Evolutionary conservation across 2,329 filamentous ascomycete species (phyloP), one percentile per base, ranked within the genome.

Genomic region (Westerdykella sp.): DNA sequence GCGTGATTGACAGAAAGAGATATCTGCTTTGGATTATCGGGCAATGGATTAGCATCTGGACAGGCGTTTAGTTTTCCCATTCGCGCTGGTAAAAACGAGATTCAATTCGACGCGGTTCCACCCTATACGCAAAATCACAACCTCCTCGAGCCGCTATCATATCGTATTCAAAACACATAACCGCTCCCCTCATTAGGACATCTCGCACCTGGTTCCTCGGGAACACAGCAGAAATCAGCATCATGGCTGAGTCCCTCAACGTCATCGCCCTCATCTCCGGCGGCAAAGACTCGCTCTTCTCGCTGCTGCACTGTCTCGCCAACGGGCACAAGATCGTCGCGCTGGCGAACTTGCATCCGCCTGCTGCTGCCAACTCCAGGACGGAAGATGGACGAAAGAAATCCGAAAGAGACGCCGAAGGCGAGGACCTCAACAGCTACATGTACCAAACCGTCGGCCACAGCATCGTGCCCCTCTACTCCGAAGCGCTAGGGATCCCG

Each of bases 381-480:
- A 9, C 43, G 48, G 25, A 12, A 15, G 13, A 15, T 21, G n/a
- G n/a, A 28, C 34, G 22, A 18, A 4, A 21, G 22, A 31, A 11
- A 25, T 7, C 51, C 45, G n/a, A 46, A 41, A 31, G 49, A 10
- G 43, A 50, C 25, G 35, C 36, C 39, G 63, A 66, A 5, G 72
- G 76, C 30, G 70, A 76, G 43, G 87, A 97, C 65, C 76, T 95
- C 56, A 88, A 98, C 68, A 96, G 90, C 71, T 97, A 93, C 81
- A 98, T 98, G 93, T 98, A 97, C 73, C 93, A 98, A 73, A 98
- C 93, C 3, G 87, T 96, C 47, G 93, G 93, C 11, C 88, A 97
- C 68, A 77, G 81, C 45, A 73, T 96, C 14, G 84, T 97, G 44
- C 88, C 90, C 2, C 76, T 95, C 13, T 97, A 96, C 63, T 82